These are phyloP conservation scores for Brassica balearica DNA, from an alignment of 441 rosid species.

Conservation along the genomic window DNA sequence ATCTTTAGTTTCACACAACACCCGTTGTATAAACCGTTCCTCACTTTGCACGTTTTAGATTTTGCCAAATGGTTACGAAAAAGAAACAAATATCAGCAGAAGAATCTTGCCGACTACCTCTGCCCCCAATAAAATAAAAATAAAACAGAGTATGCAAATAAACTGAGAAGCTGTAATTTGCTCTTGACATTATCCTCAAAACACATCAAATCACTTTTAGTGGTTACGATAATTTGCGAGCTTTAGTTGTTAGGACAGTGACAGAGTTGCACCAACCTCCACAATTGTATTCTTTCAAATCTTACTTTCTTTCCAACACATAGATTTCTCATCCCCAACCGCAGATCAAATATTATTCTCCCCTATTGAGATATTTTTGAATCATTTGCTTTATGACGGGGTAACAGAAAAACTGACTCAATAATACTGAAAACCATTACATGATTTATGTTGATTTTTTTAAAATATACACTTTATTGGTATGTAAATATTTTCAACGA, in stretches of 20 bases:
- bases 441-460: neutral
- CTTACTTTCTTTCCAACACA: conserved; percentile 21
- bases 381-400: conserved; percentile 17
- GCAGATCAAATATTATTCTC: conserved; percentile 10
- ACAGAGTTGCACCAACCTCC: conserved; percentile 40
- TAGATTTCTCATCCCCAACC: conserved; percentile 15
- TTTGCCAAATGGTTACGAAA: conserved; percentile 16
- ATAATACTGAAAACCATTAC: neutral
- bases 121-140: neutral
- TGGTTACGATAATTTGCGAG: conserved; percentile 38
- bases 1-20: conserved; percentile 39
- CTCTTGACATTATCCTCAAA: conserved; percentile 13
- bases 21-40: conserved; percentile 33
- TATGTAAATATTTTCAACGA: neutral
- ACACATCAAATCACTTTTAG: conserved; percentile 36
- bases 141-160: neutral
- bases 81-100: neutral
- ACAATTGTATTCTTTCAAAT: conserved; percentile 18
- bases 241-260: conserved; percentile 45
- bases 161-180: conserved; percentile 18
- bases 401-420: neutral
- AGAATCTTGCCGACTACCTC: conserved; percentile 42
- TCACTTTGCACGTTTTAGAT: conserved; percentile 34
- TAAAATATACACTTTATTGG: neutral
- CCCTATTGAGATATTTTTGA: conserved; percentile 3